Evolutionary conservation across 2,329 filamentous ascomycete genomes (phyloP), one percentile per base, ranked within the genome.

Genomic region (Basipetospora sp.): DNA sequence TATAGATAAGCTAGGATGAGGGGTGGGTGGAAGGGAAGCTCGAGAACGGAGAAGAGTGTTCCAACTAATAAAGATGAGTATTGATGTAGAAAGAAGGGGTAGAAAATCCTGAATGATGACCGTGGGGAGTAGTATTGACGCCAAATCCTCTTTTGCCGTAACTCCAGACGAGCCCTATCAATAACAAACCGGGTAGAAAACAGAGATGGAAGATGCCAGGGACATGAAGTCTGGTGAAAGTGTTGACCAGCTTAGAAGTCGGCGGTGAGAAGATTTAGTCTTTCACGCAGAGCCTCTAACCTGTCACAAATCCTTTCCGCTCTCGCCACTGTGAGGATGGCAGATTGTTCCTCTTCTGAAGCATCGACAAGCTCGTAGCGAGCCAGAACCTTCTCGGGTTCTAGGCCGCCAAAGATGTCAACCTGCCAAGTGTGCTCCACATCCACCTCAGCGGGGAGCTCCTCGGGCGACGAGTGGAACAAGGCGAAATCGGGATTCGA

Each of bases 341-440:
- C 62, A 18, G 53, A 48, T 8, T 53, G 53, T 36, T 67, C 65
- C 38, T 70, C 65, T 41, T 69, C 60, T 1, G 64, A 61, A 18
- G 62, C 63, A 39, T 80, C 69, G 20, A 81, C 60, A n/a, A 86
- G 65, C 45, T 80, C 71, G 48, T 71, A 74, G 34, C 71, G 66
- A 11, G 71, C 60, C 34, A 74, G 60, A 3, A 67, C 58, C 64
- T 87, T 87, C 47, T 80, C 76, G 2, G 69, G 53, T 42, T 69
- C 62, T 42, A 81, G 59, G 27, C 68, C 69, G 33, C 67, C 67
- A 32, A 71, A 67, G 44, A 69, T 55, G 44, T 63, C 53, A 42
- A 58, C 41, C 44, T 56, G 42, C 30, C 54, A 49, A 37, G 66
- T 52, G 26, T 49, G 53, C 10, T 65, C 64, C 14, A 60, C 56